A percentile compares a stretch with the other conserved stretches of the same genome.
Evolutionary conservation across 805 yeast genomes (phyloP).

Genomic region (Spathaspora hagerdaliae): DNA sequence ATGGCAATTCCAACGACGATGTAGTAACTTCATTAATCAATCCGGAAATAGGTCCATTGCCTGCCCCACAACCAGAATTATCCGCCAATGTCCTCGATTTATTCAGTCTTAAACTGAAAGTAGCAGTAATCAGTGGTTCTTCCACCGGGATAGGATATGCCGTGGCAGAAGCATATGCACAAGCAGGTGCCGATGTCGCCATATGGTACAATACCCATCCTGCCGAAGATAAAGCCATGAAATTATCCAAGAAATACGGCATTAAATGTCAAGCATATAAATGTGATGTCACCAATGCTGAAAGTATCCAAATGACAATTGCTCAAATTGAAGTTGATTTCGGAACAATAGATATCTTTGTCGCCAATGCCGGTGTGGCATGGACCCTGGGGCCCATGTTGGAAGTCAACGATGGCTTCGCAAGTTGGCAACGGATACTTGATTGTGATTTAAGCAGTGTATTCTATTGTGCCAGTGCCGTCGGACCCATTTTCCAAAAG

Average conservation of each 20-base stretch:
- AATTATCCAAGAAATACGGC: slow-evolving; percentile 52
- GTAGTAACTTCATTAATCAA: slow-evolving; percentile 16
- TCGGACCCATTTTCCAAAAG: slow-evolving; percentile 35
- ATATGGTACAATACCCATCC: slow-evolving; percentile 47
- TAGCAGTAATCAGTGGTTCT: slow-evolving; percentile 82
- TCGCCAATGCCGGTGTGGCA: slow-evolving; percentile 87
- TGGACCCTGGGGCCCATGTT: slow-evolving; percentile 63
- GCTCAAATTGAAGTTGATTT: slow-evolving; percentile 58
- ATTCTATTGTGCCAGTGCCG: slow-evolving; percentile 41
- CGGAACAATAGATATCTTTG: slow-evolving; percentile 77
- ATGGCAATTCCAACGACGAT: background rate
- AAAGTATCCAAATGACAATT: slow-evolving; percentile 47
- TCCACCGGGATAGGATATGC: slow-evolving; percentile 80
- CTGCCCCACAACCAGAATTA: slow-evolving; percentile 50
- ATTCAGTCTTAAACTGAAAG: slow-evolving; percentile 77
- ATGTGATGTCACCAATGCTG: slow-evolving; percentile 50
- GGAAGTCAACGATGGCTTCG: slow-evolving; percentile 31
- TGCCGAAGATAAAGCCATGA: slow-evolving; percentile 59
- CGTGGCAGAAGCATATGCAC: slow-evolving; percentile 78
- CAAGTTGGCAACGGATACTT: slow-evolving; percentile 30
- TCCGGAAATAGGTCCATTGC: slow-evolving; percentile 39
- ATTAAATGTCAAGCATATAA: slow-evolving; percentile 63
- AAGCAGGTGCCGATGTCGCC: slow-evolving; percentile 79
- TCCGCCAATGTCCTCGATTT: slow-evolving; percentile 56
- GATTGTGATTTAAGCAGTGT: slow-evolving; percentile 41